Evolutionary conservation across 2,329 filamentous ascomycete genomes (phyloP), one percentile per base, ranked within the genome.

Genomic region (Talaromyces sp.): DNA sequence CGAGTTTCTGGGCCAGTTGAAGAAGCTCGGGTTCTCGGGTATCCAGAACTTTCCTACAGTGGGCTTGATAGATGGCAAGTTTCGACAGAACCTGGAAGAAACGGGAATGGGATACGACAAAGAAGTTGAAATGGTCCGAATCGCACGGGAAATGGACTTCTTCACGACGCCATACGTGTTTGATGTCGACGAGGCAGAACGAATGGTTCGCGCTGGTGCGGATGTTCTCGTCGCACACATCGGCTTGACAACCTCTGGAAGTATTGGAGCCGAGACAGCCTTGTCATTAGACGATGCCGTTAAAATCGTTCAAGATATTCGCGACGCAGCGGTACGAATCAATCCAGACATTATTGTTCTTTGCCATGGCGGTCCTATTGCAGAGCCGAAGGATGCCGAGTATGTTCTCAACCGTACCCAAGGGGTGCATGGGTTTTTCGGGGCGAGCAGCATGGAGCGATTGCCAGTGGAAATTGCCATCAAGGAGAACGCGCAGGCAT

Each of bases 1-100:
- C 2, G 66, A 70, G 5, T 89, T 89, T 65, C 75, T 89, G 15
- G 67, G 69, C 17, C 79, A 88, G 66, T 74, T 89, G 36, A 80
- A 81, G 56, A 78, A 79, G 1, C 70, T 87, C 15, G 87, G 87
- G 0, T 89, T 89, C 62, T 81, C 82, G 1, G 87, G 87, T 1
- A 79, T 89, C 13, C 87, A 89, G 69, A 89, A 89, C 65, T 89
- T 89, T 67, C 87, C 87, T 1, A 89, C 87, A 0, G 86, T 89
- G 1, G 87, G 87, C 0, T 73, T 89, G 21, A 85, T 89, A 36
- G 87, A 89, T 68, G 86, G 85, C 1, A 78, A 78, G 11, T 89
- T 89, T 67, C 79, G 87, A 11, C 77, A 78, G 21, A 85, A 86
- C 63, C 77, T 90, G 1, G 87, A 89, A 67, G 86, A 89, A 69